These are phyloP conservation scores for Yamadazyma blattariae DNA, from an alignment of 1,139 yeast species.

Conservation along the genomic window DNA sequence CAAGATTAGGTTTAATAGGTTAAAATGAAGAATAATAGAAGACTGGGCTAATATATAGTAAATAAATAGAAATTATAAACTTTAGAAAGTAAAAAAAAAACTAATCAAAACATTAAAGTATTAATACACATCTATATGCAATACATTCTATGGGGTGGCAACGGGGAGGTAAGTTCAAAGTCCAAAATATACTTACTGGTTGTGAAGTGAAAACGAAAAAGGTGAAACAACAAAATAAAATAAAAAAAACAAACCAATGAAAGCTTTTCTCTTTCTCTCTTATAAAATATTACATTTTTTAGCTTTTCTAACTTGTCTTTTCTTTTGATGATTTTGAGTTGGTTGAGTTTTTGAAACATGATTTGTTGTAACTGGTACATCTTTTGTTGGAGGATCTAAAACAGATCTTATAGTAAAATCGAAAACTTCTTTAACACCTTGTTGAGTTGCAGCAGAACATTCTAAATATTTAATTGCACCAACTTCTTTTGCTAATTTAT, in stretches of 20 bases:
- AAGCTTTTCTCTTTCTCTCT: no score
- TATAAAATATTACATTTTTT: conserved; percentile 51
- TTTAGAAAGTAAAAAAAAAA: neutral
- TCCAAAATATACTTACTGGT: no score
- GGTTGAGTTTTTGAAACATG: conserved; percentile 3
- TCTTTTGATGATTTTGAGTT: conserved; percentile 12
- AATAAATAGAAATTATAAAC: no score
- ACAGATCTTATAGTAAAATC: conserved; percentile 78
- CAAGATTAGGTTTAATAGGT: conserved; percentile 30
- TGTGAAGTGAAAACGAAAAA: no score
- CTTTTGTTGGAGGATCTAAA: conserved; percentile 49
- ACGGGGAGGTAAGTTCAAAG: neutral
- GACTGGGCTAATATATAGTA: neutral
- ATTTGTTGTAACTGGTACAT: conserved; percentile 6
- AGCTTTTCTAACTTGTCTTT: conserved; percentile 40
- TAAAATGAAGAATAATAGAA: neutral
- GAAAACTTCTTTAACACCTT: conserved; percentile 79
- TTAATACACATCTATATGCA: neutral
- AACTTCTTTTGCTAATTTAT: conserved; percentile 64
- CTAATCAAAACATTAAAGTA: conserved; percentile 1
- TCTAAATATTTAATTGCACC: conserved; percentile 78
- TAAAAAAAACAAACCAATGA: no score
- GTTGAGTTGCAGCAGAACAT: conserved; percentile 92
- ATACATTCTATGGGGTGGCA: neutral
- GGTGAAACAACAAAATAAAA: no score